Evolutionary conservation across 2,329 filamentous ascomycete genomes (phyloP), one percentile per base, ranked within the genome.

Genomic region (Talaromyces amestolkiae): DNA sequence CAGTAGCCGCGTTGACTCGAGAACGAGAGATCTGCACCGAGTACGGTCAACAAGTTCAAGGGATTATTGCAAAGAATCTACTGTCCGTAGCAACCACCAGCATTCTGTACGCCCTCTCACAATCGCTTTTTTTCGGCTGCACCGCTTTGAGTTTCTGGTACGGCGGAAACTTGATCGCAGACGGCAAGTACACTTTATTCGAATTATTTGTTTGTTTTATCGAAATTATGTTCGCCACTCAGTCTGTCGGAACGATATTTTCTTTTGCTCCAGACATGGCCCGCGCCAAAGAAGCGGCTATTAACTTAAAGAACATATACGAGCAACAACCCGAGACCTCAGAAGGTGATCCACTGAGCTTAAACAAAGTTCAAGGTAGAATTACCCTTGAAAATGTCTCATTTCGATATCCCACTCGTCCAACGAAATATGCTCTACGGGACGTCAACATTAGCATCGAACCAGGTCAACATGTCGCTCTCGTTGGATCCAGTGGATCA

Each of bases 1-100:
- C 2, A 91, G 93, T 7, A 97, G 98, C 70, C 90, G 94, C 61
- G 98, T 94, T 3, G 93, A 98, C 9, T 94, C 93, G 6, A 88
- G 63, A 98, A 96, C 80, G 86, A 66, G 75, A 78, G 1, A 87
- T 87, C 43, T 88, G 83, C 0, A 73, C 41, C 43, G 31, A 54
- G n/a, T 31, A 54, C 15, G 22, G 72, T 1, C 92, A 96, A 47
- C 43, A 47, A 2, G 43, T 47, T 47, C 43, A 47, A 6, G 11
- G 19, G 3, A 47, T 47, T 11, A 47, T 47, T 7, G 11, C 43
- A 2, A 47, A 47, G 11, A 47, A 47, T 24, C 49, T 31, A 15
- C 49, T 27, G 7, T 31, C 49, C 17, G 27, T 53, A 3, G 49
- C 49, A 17, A 76, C 88, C 88, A 61, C 24, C 15, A 91, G 90